Base-by-base conservation (phyloP, 2,329 filamentous ascomycete species). In the Colletotrichum caudatum region DNA sequence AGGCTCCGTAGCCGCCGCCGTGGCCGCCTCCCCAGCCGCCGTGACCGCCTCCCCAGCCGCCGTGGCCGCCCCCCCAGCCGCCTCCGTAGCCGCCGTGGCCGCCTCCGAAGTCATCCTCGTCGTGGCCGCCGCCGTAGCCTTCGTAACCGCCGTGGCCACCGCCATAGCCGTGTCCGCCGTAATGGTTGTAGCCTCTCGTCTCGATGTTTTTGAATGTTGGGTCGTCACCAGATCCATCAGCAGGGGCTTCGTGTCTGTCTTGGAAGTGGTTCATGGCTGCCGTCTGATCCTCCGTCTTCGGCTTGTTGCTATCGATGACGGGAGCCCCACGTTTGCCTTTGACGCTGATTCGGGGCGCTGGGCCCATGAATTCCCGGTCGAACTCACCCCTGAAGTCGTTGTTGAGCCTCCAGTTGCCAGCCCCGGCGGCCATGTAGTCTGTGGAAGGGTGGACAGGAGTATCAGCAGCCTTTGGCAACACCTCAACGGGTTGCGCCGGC, bases 341-440 rank as follows among this genome's bases (percentile, higher is more conserved):
- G 16, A 57, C 44, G n/a, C 7, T 20, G 7, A 29, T 29, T 29
- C 29, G 3, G 29, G 62, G 23, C 3, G 54, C n/a, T 3, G 26
- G n/a, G 14, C 64, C 53, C 23, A 59, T 18, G 18, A 16, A 29
- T n/a, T 59, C 66, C 8, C 39, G 23, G 20, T n/a, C 1, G 11
- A 37, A 39, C 44, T 53, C 66, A 29, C 29, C 29, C 12, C 66
- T 51, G n/a, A 48, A 18, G 14, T 60, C 35, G 20, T 57, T 67
- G 23, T 26, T 23, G 12, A 37, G 35, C 23, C 41, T 12, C 18
- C 12, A 7, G 16, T 56, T 16, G 6, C 9, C 16, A 35, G 20
- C 39, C 5, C 53, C 56, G 2, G 41, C 14, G 2, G 23, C 9
- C 4, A 11, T 14, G 5, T 46, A 35, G 9, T 61, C 39, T 7